phyloP scores from a whole-genome alignment of 192 early-diverging fungal species.

The Coemansia furcata region DNA sequence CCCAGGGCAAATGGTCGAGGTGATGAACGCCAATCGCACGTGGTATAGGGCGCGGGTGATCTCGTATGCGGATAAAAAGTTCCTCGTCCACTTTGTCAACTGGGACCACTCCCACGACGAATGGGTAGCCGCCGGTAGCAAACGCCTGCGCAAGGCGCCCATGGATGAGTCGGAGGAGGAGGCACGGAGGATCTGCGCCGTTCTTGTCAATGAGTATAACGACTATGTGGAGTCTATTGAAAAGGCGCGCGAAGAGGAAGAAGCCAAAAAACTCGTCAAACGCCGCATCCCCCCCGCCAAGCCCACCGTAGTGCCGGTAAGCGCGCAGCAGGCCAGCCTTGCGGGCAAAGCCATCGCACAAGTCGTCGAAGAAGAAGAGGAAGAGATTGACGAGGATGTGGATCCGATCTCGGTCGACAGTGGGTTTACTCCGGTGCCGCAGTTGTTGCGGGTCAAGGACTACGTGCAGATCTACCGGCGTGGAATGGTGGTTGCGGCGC shows the following conservation, averaged over 20 bases:
- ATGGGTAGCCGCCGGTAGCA: constrained; percentile 47
- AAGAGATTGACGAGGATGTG: constrained; percentile 19
- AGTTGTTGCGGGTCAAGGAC: constrained; percentile 51
- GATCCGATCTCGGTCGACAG: constrained; percentile 40
- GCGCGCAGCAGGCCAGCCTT: constrained; percentile 6
- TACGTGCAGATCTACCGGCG: constrained; percentile 34
- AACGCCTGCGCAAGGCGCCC: constrained; percentile 25
- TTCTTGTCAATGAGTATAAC: constrained; percentile 47
- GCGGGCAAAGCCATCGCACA: constrained; percentile 5
- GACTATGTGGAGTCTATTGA: constrained; percentile 31
- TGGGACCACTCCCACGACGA: constrained; percentile 51
- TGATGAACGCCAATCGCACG: constrained; percentile 44
- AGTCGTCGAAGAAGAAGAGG: constrained; percentile 2
- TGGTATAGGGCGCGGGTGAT: constrained; percentile 50
- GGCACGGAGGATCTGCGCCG: constrained; percentile 34
- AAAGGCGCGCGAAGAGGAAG: constrained; percentile 1
- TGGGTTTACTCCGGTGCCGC: constrained; percentile 35
- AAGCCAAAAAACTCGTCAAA: constrained; percentile 6
- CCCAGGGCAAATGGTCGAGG: constrained; percentile 47
- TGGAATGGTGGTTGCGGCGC: constrained; percentile 53
- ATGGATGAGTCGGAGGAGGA: constrained; percentile 33
- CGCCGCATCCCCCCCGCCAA: not conserved
- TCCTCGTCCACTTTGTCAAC: constrained; percentile 38
- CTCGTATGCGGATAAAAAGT: constrained; percentile 41
- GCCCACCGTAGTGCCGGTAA: constrained; percentile 9